Base-by-base conservation (phyloP, 2,329 filamentous ascomycete genomes). In the Fonsecaea nubica region DNA sequence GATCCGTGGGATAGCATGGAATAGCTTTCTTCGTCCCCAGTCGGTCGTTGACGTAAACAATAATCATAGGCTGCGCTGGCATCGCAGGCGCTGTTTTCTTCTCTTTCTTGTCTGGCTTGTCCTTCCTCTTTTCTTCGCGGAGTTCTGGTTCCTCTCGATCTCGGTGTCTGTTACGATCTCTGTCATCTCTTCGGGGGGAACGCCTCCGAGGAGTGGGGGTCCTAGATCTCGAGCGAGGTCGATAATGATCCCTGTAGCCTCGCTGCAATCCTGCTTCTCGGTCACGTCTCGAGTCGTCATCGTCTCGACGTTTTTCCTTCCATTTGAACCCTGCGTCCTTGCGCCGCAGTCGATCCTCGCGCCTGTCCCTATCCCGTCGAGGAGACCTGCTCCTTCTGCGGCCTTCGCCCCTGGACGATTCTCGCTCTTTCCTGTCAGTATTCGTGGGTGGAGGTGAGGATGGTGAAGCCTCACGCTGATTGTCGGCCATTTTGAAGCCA, bases 21-120 rank as follows among this genome's bases (percentile, higher is more conserved):
- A 98, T 95, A 60, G 92, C 90, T 15, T 93, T 92, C 75, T 97
- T 97, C n/a, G 94, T 97, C 12, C 94, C 94, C 40, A 98, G 82
- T n/a, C 94, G 87, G 79, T 98, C 94, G 77, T 98, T 98, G 75
- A 98, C 89, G 74, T 94, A 88, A 18, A 98, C 93, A 59, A 96
- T 87, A 72, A 98, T 97, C 90, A 97, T 96, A 64, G 92, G 90
- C 75, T 96, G 90, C 5, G 83, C 80, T 45, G 76, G 78, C 68
- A 77, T 75, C 7, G 80, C 75, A 35, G 77, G 68, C 7, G 76
- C 61, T 33, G 72, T 40, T 57, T 62, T 69, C 61, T 48, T 69
- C 63, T 68, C 65, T 57, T 67, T 72, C 71, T 63, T 45, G 42
- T 75, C 75, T 69, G 70, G 62, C 67, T 76, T 71, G 70, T 72